phyloP scores from a whole-genome alignment of 2,329 filamentous ascomycete genomes.

The Aspergillus aculeatus region DNA sequence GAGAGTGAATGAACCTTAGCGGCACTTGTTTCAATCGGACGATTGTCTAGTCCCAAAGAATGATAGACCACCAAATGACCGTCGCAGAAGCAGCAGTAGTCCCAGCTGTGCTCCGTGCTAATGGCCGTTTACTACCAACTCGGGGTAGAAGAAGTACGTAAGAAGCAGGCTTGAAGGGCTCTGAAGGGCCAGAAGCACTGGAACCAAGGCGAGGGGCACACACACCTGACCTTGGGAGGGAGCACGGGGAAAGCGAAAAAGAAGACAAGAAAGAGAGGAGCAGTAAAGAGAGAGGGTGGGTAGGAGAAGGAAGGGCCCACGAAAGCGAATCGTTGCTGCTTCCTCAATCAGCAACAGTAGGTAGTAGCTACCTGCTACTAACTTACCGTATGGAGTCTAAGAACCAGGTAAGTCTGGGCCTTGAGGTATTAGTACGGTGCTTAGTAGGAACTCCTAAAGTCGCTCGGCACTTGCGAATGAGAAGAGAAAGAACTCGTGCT shows the following conservation, averaged over 20 bases:
- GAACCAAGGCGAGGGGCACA: neutral
- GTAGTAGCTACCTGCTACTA: neutral
- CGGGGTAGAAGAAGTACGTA: neutral
- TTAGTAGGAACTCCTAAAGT: neutral
- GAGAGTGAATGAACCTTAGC: neutral
- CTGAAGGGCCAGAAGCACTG: neutral
- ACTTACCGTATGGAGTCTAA: neutral
- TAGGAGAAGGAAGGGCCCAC: too few relatives aligned
- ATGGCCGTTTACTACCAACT: neutral
- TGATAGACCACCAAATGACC: neutral
- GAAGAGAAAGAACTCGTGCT: conserved; percentile 1
- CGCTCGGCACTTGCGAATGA: conserved; percentile 2
- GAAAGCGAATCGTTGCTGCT: neutral
- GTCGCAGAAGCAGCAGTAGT: neutral
- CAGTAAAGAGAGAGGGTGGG: neutral
- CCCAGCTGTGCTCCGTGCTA: neutral
- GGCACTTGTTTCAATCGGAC: conserved; percentile 2
- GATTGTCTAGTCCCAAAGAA: neutral
- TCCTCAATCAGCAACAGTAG: neutral
- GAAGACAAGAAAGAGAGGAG: neutral
- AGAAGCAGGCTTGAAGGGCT: neutral
- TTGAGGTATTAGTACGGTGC: neutral
- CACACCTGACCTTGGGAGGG: conserved; percentile 3
- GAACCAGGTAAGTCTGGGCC: neutral
- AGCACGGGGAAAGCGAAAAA: conserved; percentile 5